Evolutionary conservation across 1,284 basidiomycete genomes (phyloP), one percentile per base, ranked within the genome.

Genomic region (Mrakiaceae sp.): DNA sequence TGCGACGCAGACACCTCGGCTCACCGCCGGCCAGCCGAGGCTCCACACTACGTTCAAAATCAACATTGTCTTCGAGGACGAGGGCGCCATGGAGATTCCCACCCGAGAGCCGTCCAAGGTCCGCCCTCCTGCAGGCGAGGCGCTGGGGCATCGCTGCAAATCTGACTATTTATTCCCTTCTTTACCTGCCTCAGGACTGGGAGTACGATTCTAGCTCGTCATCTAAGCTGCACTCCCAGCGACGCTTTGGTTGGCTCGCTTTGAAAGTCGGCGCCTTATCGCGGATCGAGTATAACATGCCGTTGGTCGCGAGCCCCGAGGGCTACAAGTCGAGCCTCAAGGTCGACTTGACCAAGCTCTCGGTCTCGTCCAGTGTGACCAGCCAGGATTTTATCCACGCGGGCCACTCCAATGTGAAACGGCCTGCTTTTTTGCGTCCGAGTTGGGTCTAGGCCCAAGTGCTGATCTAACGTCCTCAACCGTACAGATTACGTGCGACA

Each of bases 341-440:
- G 70, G 80, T 93, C 2, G 86, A 92, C 73, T 80, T 95, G n/a
- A 87, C 91, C 72, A 83, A 83, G 5, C 73, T 92, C n/a, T 78
- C 80, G 12, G 80, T 92, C 16, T 84, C 85, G 0, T 91, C 90
- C 6, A 92, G 88, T 74, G 79, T 96, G 66, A 95, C 95, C 72
- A 85, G 93, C 69, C 87, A 90, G 60, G 82, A 82, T 39, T 80
- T 95, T 53, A 75, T 94, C 14, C 78, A 79, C 3, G 86, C 90
- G 0, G 85, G 88, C 69, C 27, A 27, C 27, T 27, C 27, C 27
- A 27, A 27, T 27, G 27, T 27, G 27, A 27, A 2, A 27, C 27
- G 27, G 27, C 27, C 27, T 27, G 27, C 27, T 27, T 27, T 27
- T 27, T 27, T 27, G 27, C 27, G 27, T 27, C 27, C 27, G 27